Evolutionary conservation across 129 eudicot species (phyloP), one percentile per base, ranked within the genome.

Genomic region (Dittrichia graveolens): DNA sequence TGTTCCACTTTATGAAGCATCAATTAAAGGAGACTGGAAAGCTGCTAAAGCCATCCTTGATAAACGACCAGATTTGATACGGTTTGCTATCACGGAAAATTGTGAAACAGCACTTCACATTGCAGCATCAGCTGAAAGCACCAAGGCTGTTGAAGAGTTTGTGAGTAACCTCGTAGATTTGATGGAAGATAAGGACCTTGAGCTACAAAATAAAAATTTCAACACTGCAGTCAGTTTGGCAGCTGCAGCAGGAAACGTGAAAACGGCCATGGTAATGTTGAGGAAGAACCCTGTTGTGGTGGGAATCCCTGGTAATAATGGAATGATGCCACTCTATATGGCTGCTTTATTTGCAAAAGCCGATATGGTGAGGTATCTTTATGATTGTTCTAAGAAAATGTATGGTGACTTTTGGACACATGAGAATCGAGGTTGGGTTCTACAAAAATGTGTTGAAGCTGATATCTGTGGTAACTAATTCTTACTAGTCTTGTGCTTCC

Each of bases 81-180:
- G 79, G 7, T 71, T 44, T 7, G 72, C 76, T 57, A 79, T 83
- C 71, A 82, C 85, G 0, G 81, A 72, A 53, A 75, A 80, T 18
- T 53, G 74, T 42, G 90, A 85, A 56, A 82, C 85, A 16, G 69
- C 73, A 3, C 90, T 82, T 39, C 90, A 85, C 66, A 69, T 82
- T 73, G 87, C 90, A 41, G 90, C 86, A 10, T 80, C 80, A 16
- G 83, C 83, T 7, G 79, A 82, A 59, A 83, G 82, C 65, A 50
- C 66, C 16, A 56, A 72, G 39, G 60, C 75, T 58, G 88, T 80
- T 18, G 77, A 77, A 48, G 77, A 83, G 39, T 60, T 83, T 73
- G 91, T 80, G 59, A 62, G 54, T 50, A 71, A 83, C 35, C 35
- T 86, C 19, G 80, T 86, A 14, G 8, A 72, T 1, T 3, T 74